phyloP scores from a whole-genome alignment of 78 protist genomes.

The Dictyostelium brefeldianum region DNA sequence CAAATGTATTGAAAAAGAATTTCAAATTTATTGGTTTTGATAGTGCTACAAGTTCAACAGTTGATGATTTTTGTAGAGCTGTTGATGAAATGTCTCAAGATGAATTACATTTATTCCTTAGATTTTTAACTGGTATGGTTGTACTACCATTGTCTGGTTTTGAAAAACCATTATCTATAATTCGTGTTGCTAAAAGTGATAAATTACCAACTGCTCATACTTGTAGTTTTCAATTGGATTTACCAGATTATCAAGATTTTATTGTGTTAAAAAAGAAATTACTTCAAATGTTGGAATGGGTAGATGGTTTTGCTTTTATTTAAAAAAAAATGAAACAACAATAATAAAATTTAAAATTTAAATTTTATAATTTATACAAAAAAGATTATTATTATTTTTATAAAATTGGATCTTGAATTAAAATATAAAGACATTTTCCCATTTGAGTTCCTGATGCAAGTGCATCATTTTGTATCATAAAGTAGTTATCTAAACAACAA shows the following conservation, averaged over 20 bases:
- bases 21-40: slow-evolving; percentile 66
- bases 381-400: too few species aligned
- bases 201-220: slow-evolving; percentile 64
- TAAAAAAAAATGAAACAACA: background rate
- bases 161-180: slow-evolving; percentile 41
- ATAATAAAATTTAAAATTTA: background rate
- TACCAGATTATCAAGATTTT: slow-evolving; percentile 45
- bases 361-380: too few species aligned
- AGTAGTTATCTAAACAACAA: too few species aligned
- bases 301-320: slow-evolving; percentile 68
- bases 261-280: slow-evolving; percentile 14
- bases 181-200: slow-evolving; percentile 45
- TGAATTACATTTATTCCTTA: slow-evolving; percentile 51
- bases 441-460: too few species aligned
- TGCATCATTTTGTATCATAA: too few species aligned
- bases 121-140: slow-evolving; percentile 69
- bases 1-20: slow-evolving; percentile 10
- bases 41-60: background rate
- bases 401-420: too few species aligned
- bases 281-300: slow-evolving; percentile 46
- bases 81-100: slow-evolving; percentile 53
- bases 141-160: slow-evolving; percentile 41
- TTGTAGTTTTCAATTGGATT: slow-evolving; percentile 60
- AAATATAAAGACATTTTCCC: too few species aligned
- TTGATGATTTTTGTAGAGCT: background rate